Evolutionary conservation across 495 filamentous ascomycete species (phyloP), one percentile per base, ranked within the genome.

Genomic region (Penicillium goetzii): DNA sequence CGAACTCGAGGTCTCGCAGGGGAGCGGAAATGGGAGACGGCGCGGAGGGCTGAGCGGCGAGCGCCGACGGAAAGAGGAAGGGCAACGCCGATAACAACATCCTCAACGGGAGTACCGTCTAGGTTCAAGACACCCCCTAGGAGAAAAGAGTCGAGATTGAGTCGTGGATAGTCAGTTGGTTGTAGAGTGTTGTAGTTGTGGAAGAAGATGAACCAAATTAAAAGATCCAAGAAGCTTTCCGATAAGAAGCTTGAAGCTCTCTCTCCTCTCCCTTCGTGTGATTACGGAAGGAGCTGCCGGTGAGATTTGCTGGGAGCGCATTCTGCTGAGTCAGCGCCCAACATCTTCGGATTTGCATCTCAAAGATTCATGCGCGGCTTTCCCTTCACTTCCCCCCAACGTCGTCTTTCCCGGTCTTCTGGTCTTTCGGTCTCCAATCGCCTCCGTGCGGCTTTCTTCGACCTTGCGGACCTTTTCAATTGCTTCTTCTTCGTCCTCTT

Each of bases 1-100:
- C 93, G 92, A 95, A 96, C 67, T 86, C 84, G 23, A 99, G 84
- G 52, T 91, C 83, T 62, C 95, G 88, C 68, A 98, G 83, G 34
- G 91, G 92, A 56, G 89, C 92, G 60, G 87, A 83, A 59, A 93
- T 82, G n/a, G 96, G 92, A 40, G 84, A 76, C 17, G 88, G 89
- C 47, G 93, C 92, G 51, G 84, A 85, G 14, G 95, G 95, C 73
- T 99, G 95, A 63, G 86, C 83, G 68, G 87, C 86, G 61, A 78
- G 66, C 55, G 65, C 74, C 60, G 68, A 68, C 55, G 59, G 64
- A 40, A 65, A 72, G 50, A 74, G 68, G 45, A 61, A 72, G 58
- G 58, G 62, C 64, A 67, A 64, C 66, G 64, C 67, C 53, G 63
- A 60, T 55, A 60, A 62, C 62, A 65, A 50, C 68, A 67, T 68